phyloP scores from a whole-genome alignment of 2,329 filamentous ascomycete genomes.

The Aspergillus niger region DNA sequence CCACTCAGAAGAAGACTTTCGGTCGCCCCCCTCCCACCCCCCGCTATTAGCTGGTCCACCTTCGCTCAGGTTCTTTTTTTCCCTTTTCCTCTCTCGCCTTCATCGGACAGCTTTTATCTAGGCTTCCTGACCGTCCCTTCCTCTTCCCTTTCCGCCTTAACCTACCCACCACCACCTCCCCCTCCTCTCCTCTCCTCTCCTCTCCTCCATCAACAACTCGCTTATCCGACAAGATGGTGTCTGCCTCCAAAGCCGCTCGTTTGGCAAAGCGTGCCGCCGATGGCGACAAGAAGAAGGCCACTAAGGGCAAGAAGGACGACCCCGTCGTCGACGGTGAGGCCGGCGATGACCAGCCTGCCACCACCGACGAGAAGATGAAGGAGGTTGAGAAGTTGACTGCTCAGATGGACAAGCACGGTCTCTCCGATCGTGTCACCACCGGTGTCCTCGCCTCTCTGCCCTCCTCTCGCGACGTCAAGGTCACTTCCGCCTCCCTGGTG shows the following conservation, averaged over 20 bases:
- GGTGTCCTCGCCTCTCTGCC: slow-evolving; percentile 87
- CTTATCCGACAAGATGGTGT: slow-evolving; percentile 58
- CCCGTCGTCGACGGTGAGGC: slow-evolving; percentile 54
- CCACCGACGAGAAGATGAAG: slow-evolving; percentile 70
- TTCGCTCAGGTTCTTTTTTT: slow-evolving; percentile 36
- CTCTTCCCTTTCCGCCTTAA: slow-evolving; percentile 18
- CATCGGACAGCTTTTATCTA: slow-evolving; percentile 25
- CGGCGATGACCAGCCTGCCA: slow-evolving; percentile 66
- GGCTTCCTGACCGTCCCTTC: slow-evolving; percentile 18
- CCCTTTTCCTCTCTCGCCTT: slow-evolving; percentile 14
- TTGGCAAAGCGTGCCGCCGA: slow-evolving; percentile 67
- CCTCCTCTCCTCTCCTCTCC: slow-evolving; percentile 10
- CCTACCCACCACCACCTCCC: slow-evolving; percentile 16
- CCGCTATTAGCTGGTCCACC: slow-evolving; percentile 36
- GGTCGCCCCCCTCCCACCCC: slow-evolving; percentile 34
- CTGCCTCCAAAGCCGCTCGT: slow-evolving; percentile 68
- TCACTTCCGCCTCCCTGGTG: slow-evolving; percentile 87
- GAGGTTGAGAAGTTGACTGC: slow-evolving; percentile 84
- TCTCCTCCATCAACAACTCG: slow-evolving; percentile 15
- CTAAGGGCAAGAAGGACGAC: slow-evolving; percentile 64
- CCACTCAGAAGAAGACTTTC: slow-evolving; percentile 25
- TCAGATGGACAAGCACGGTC: slow-evolving; percentile 93
- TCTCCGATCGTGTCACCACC: slow-evolving; percentile 97
- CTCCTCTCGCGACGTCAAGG: slow-evolving; percentile 92
- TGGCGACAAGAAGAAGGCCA: slow-evolving; percentile 71